Conservation (phyloP, 2,329 filamentous ascomycete genomes). For the Fusarium udum region DNA sequence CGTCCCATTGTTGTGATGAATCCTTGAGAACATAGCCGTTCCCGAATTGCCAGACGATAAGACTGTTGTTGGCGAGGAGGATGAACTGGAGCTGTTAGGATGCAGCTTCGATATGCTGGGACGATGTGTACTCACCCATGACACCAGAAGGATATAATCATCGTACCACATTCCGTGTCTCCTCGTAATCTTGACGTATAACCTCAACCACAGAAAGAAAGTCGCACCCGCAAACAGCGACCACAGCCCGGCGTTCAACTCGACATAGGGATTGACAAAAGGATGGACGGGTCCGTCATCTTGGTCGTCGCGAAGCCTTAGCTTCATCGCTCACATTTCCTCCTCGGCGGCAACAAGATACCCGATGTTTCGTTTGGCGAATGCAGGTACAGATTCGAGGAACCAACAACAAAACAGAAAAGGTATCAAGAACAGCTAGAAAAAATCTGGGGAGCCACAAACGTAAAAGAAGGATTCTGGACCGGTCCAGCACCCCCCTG, state of each 20-base stretch:
- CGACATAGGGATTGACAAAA: conserved; percentile 43
- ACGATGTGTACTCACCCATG: conserved; percentile 45
- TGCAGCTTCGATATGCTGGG: too few species aligned
- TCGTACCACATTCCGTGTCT: conserved; percentile 52
- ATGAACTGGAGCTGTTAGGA: conserved; percentile 47
- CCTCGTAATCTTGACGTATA: conserved; percentile 50
- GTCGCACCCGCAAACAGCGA: conserved; percentile 46
- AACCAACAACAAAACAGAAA: conserved; percentile 7
- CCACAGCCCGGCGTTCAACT: conserved; percentile 50
- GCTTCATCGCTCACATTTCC: conserved; percentile 38
- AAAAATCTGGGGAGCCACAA: conserved; percentile 5
- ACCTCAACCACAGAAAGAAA: conserved; percentile 44
- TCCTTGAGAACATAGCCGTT: conserved; percentile 56
- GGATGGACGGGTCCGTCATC: conserved; percentile 35
- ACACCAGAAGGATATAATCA: conserved; percentile 50
- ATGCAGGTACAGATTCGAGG: not conserved
- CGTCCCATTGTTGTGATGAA: conserved; percentile 56
- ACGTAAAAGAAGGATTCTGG: conserved; percentile 26
- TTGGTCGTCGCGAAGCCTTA: conserved; percentile 38
- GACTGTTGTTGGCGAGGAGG: conserved; percentile 55
- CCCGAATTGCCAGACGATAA: conserved; percentile 58
- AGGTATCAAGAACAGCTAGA: not conserved
- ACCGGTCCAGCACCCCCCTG: not conserved
- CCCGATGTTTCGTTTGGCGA: conserved; percentile 3
- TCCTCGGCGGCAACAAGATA: not conserved